Percentiles rank a stretch among this genome's conserved stretches.
phyloP scores from a whole-genome alignment of 345 rosid species.

The Citrus glauca region DNA sequence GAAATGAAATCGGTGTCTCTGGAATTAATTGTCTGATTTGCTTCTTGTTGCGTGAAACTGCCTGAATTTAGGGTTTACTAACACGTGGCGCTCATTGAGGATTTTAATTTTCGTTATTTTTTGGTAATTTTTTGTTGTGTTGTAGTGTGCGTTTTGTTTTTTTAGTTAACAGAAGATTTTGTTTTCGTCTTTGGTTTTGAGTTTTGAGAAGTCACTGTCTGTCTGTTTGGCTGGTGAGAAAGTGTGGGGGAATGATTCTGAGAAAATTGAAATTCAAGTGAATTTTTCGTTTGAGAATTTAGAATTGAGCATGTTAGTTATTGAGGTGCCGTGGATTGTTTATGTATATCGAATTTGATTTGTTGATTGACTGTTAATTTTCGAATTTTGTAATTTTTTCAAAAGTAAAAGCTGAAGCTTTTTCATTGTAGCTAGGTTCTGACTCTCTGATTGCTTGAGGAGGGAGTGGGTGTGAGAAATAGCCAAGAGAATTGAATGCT shows the following conservation, averaged over 20 bases:
- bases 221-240: slow-evolving; percentile 12
- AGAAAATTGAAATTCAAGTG: neutral
- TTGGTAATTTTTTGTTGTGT: neutral
- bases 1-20: slow-evolving; percentile 6
- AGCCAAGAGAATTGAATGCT: neutral
- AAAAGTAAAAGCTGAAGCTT: neutral
- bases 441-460: slow-evolving; percentile 7
- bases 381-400: neutral
- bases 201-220: slow-evolving; percentile 1
- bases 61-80: neutral
- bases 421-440: neutral
- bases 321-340: slow-evolving; percentile 2
- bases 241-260: neutral
- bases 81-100: neutral
- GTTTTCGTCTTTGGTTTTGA: slow-evolving; percentile 1
- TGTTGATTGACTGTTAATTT: neutral
- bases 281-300: neutral
- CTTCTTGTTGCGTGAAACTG: slow-evolving; percentile 1
- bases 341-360: slow-evolving; percentile 5
- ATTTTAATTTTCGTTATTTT: neutral
- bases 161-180: neutral
- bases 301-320: neutral
- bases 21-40: slow-evolving; percentile 14
- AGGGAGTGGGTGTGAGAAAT: neutral
- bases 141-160: neutral